These are phyloP conservation scores for Margaritispora aquatica DNA, from an alignment of 495 filamentous ascomycete genomes.

Conservation along the genomic window DNA sequence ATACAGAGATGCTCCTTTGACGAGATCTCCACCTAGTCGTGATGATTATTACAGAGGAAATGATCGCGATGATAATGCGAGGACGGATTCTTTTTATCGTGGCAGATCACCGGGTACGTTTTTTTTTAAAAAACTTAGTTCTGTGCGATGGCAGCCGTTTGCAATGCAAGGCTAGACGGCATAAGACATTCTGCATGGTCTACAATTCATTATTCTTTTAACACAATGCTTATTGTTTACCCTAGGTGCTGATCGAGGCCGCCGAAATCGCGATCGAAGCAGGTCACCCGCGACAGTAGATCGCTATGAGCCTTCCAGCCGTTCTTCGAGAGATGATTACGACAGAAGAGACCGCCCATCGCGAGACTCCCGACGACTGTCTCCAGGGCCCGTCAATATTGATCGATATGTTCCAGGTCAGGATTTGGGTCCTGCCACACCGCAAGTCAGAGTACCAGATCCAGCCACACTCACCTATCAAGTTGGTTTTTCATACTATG, in stretches of 20 bases:
- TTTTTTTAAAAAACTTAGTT: no score
- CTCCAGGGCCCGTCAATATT: slow-evolving; percentile 65
- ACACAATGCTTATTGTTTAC: slow-evolving; percentile 12
- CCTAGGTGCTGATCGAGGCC: slow-evolving; percentile 24
- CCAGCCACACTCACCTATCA: slow-evolving; percentile 83
- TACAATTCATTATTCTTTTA: neutral
- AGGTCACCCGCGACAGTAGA: slow-evolving; percentile 67
- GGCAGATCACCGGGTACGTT: slow-evolving; percentile 50
- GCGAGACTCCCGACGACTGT: slow-evolving; percentile 57
- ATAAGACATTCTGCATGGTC: neutral
- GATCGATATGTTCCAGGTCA: slow-evolving; percentile 95
- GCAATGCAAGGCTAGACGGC: neutral
- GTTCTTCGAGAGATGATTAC: slow-evolving; percentile 56
- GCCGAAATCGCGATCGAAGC: slow-evolving; percentile 50
- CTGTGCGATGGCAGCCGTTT: no score
- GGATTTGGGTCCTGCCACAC: slow-evolving; percentile 47
- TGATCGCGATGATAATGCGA: slow-evolving; percentile 32
- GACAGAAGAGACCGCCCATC: slow-evolving; percentile 43
- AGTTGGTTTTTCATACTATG: slow-evolving; percentile 93
- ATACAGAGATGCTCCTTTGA: slow-evolving; percentile 26
- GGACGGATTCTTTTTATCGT: slow-evolving; percentile 46
- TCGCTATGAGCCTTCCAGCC: slow-evolving; percentile 61
- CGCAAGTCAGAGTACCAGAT: slow-evolving; percentile 68
- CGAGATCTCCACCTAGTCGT: slow-evolving; percentile 42
- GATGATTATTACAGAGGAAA: slow-evolving; percentile 37